Evolutionary conservation across 495 filamentous ascomycete genomes (phyloP).

Genomic region (Collariella sp.): DNA sequence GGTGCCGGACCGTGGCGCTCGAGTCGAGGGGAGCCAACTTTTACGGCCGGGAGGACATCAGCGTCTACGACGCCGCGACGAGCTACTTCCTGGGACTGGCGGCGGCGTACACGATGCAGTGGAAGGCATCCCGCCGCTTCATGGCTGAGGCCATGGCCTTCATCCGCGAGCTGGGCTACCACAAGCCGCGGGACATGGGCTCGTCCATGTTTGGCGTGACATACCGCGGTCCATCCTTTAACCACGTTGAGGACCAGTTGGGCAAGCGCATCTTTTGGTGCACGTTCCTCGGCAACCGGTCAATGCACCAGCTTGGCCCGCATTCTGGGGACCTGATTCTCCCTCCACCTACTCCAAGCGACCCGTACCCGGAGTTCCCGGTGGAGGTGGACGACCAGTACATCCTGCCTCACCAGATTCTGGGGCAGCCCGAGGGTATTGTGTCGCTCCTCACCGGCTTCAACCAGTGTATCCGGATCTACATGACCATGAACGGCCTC

Average conservation of each 20-base stretch:
- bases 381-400: constrained; percentile 72
- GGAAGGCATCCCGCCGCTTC: constrained; percentile 58
- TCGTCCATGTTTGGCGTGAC: constrained; percentile 24
- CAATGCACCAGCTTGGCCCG: constrained; percentile 61
- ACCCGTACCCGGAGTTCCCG: constrained; percentile 74
- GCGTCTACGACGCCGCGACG: constrained; percentile 72
- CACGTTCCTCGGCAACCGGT: constrained; percentile 57
- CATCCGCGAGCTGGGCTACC: constrained; percentile 55
- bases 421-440: constrained; percentile 52
- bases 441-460: constrained; percentile 63
- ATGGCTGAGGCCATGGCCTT: constrained; percentile 67
- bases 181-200: constrained; percentile 37
- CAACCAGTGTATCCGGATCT: constrained; percentile 66
- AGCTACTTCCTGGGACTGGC: constrained; percentile 73
- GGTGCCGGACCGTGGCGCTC: constrained; percentile 63
- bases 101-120: constrained; percentile 60
- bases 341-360: constrained; percentile 58
- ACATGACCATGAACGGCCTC: constrained; percentile 59
- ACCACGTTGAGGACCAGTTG: constrained; percentile 70
- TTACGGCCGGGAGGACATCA: constrained; percentile 53
- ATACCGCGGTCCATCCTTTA: constrained; percentile 36
- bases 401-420: constrained; percentile 53
- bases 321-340: constrained; percentile 55
- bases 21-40: constrained; percentile 64
- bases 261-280: constrained; percentile 73